These are phyloP conservation scores for Sarocladiaceae sp. DNA, from an alignment of 2,329 filamentous ascomycete species.

Conservation along the genomic window DNA sequence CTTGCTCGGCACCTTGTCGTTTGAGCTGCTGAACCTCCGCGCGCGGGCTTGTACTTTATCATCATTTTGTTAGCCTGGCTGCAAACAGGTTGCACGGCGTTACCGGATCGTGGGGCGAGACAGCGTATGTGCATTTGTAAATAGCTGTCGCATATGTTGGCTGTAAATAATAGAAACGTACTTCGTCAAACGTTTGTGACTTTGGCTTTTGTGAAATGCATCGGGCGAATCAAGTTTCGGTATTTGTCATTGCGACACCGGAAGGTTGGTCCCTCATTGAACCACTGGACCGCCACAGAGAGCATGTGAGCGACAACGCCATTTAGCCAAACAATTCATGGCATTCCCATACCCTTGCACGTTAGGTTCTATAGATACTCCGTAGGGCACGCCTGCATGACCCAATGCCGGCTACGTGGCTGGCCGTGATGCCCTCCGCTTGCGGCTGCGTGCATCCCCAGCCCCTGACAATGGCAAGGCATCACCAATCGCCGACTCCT, in stretches of 20 bases:
- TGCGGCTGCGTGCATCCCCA: background rate
- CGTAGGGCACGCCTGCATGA: constrained; percentile 12
- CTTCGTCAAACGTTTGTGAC: too few relatives aligned
- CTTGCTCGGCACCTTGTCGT: too few relatives aligned
- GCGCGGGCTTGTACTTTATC: constrained; percentile 1
- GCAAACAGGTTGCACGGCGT: constrained; percentile 6
- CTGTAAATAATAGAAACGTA: too few relatives aligned
- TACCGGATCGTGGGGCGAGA: background rate
- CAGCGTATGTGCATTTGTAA: background rate
- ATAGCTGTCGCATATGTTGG: constrained; percentile 1
- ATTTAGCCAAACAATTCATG: too few relatives aligned
- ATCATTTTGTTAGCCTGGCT: constrained; percentile 1
- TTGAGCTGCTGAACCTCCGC: background rate
- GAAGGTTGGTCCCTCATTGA: too few relatives aligned
- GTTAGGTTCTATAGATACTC: background rate
- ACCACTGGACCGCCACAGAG: too few relatives aligned
- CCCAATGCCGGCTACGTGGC: constrained; percentile 5
- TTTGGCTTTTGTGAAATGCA: background rate
- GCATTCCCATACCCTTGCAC: background rate
- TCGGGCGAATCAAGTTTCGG: too few relatives aligned
- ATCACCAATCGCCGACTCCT: background rate
- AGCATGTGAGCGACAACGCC: too few relatives aligned
- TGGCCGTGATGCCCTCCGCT: constrained; percentile 2
- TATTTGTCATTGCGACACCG: too few relatives aligned
- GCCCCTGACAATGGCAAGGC: background rate